Evolutionary conservation across 345 rosid species (phyloP).

Genomic region (Gossypium longicalyx): DNA sequence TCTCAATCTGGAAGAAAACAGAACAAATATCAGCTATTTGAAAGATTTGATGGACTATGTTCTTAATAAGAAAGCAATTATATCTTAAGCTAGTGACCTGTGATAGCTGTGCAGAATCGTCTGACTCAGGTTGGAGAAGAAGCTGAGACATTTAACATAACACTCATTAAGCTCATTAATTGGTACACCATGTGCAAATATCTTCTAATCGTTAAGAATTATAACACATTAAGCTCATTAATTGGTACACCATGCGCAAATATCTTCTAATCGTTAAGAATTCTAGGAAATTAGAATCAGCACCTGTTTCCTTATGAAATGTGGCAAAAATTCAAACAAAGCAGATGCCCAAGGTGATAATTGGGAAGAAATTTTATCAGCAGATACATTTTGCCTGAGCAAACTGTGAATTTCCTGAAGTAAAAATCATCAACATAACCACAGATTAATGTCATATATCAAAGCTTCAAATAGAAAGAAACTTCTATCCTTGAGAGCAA

Average conservation of each 20-base stretch:
- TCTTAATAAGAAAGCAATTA: background rate
- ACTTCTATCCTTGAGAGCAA: slow-evolving; percentile 43
- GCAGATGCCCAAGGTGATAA: slow-evolving; percentile 99
- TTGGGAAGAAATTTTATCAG: slow-evolving; percentile 71
- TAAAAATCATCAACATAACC: slow-evolving; percentile 11
- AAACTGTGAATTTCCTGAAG: slow-evolving; percentile 19
- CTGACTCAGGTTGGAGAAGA: slow-evolving; percentile 91
- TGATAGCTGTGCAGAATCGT: slow-evolving; percentile 99
- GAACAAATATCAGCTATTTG: slow-evolving; percentile 20
- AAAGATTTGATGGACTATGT: background rate
- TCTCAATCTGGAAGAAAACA: slow-evolving; percentile 66
- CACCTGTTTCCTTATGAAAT: slow-evolving; percentile 89
- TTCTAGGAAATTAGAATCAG: slow-evolving; percentile 5
- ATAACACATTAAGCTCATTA: slow-evolving; percentile 5
- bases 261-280: background rate
- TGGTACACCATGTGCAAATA: slow-evolving; percentile 15
- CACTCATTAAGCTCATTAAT: background rate
- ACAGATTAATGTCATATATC: background rate
- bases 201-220: background rate
- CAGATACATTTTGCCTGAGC: slow-evolving; percentile 43
- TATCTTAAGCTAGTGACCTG: slow-evolving; percentile 52
- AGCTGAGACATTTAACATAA: slow-evolving; percentile 50
- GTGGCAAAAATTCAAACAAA: slow-evolving; percentile 41
- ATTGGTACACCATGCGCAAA: slow-evolving; percentile 15
- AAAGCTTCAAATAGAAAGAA: slow-evolving; percentile 22